These are phyloP conservation scores for Monarda citriodora DNA, from an alignment of 305 asterid genomes.

Conservation along the genomic window DNA sequence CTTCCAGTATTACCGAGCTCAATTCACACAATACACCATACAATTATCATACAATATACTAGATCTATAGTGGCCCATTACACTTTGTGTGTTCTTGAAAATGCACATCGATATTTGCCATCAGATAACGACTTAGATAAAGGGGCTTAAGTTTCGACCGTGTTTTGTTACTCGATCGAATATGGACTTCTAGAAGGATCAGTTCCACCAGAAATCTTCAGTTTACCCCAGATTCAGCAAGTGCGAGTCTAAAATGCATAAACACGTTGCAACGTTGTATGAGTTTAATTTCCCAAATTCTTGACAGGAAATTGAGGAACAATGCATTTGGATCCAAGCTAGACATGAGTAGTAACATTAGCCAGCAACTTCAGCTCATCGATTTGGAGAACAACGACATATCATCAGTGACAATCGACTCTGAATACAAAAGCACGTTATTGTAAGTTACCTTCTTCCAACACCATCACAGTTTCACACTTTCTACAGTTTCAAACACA, in stretches of 20 bases:
- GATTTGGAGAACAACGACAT: constrained; percentile 85
- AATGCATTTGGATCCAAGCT: constrained; percentile 71
- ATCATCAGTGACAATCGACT: constrained; percentile 71
- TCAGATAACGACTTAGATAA: constrained; percentile 8
- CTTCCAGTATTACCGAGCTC: no score
- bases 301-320: constrained; percentile 76
- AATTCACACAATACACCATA: no score
- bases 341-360: constrained; percentile 62
- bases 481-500: constrained; percentile 2
- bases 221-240: constrained; percentile 83
- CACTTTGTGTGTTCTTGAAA: constrained; percentile 73
- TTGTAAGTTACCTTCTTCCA: constrained; percentile 45
- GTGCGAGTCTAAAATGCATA: constrained; percentile 55
- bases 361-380: constrained; percentile 72
- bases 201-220: constrained; percentile 63
- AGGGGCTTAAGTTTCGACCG: constrained; percentile 14
- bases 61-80: no score
- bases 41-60: no score
- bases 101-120: constrained; percentile 12
- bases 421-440: constrained; percentile 71
- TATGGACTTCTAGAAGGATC: constrained; percentile 78
- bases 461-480: constrained; percentile 6
- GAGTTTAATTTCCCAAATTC: constrained; percentile 9
- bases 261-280: background rate
- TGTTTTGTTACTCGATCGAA: constrained; percentile 44